phyloP scores from a whole-genome alignment of 2,329 filamentous ascomycete species.

The Chaetomium sp. region DNA sequence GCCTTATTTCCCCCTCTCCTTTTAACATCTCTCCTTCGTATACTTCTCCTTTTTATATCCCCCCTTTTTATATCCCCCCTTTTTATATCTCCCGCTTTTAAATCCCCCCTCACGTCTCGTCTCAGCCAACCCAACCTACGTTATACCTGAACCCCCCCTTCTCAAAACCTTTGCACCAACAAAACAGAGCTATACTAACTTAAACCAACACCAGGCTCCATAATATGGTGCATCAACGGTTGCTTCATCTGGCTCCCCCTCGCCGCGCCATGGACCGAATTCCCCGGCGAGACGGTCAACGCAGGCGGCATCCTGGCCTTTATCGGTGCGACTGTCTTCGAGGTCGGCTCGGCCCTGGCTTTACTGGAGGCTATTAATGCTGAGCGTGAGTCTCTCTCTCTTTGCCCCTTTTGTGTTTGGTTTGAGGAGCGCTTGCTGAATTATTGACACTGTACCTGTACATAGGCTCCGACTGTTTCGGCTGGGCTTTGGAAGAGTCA shows the following conservation, averaged over 20 bases:
- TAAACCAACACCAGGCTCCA: constrained; percentile 32
- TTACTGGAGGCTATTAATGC: constrained; percentile 65
- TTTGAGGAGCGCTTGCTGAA: no score
- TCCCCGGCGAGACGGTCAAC: constrained; percentile 44
- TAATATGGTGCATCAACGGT: constrained; percentile 52
- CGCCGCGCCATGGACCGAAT: constrained; percentile 44
- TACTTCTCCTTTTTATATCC: no score
- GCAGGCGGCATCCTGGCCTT: constrained; percentile 58
- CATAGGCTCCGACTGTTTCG: constrained; percentile 51
- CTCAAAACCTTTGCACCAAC: not conserved
- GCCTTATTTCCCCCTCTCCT: no score
- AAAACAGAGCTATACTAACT: no score
- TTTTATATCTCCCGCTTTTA: no score
- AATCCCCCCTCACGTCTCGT: no score
- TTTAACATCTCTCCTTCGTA: no score
- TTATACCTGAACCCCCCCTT: no score
- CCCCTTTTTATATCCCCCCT: not conserved
- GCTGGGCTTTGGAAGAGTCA: constrained; percentile 56
- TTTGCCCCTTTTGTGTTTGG: not conserved
- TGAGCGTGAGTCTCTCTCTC: constrained; percentile 35
- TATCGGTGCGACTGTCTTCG: constrained; percentile 62
- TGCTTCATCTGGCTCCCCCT: constrained; percentile 60
- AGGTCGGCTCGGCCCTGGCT: constrained; percentile 55
- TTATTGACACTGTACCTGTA: no score
- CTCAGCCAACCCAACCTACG: not conserved